Evolutionary conservation across 2,329 filamentous ascomycete genomes (phyloP).

Genomic region (Fusarium irregulare): DNA sequence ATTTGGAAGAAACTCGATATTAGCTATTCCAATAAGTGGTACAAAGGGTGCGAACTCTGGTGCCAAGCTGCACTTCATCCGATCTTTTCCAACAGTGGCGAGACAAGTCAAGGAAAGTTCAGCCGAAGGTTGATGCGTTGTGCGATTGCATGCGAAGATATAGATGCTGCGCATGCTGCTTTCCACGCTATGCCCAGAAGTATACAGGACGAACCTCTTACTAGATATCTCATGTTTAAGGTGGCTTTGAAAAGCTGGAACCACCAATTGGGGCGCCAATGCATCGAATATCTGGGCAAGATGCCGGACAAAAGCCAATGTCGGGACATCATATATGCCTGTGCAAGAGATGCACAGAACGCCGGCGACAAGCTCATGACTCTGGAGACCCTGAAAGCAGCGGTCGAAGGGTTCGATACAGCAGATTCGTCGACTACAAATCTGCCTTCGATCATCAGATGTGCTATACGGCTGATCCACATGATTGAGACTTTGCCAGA

Average conservation of each 20-base stretch:
- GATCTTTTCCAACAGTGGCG: slow-evolving; percentile 73
- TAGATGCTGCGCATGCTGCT: slow-evolving; percentile 45
- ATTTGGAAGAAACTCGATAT: slow-evolving; percentile 84
- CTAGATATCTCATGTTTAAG: slow-evolving; percentile 81
- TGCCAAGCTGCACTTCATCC: slow-evolving; percentile 75
- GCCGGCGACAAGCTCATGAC: slow-evolving; percentile 70
- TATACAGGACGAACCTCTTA: slow-evolving; percentile 70
- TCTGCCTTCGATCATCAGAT: slow-evolving; percentile 57
- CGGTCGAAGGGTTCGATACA: slow-evolving; percentile 46
- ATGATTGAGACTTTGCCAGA: slow-evolving; percentile 53
- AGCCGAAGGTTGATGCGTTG: slow-evolving; percentile 79
- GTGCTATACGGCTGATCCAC: slow-evolving; percentile 64
- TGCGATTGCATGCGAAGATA: slow-evolving; percentile 62
- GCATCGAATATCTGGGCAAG: slow-evolving; percentile 70
- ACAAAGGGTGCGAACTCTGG: slow-evolving; percentile 72
- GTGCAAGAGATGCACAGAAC: slow-evolving; percentile 79
- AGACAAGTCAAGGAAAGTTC: slow-evolving; percentile 75
- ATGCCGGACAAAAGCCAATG: slow-evolving; percentile 59
- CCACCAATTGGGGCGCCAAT: slow-evolving; percentile 68
- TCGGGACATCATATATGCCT: slow-evolving; percentile 79
- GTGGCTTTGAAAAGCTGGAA: slow-evolving; percentile 71
- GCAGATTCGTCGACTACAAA: slow-evolving; percentile 42
- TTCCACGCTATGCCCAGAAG: slow-evolving; percentile 69
- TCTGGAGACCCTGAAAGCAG: slow-evolving; percentile 51
- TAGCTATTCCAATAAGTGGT: slow-evolving; percentile 63